A percentile compares a stretch with the other conserved stretches of the same genome.
phyloP scores from a whole-genome alignment of 306 rosid genomes.

The Ceratonia siliqua region DNA sequence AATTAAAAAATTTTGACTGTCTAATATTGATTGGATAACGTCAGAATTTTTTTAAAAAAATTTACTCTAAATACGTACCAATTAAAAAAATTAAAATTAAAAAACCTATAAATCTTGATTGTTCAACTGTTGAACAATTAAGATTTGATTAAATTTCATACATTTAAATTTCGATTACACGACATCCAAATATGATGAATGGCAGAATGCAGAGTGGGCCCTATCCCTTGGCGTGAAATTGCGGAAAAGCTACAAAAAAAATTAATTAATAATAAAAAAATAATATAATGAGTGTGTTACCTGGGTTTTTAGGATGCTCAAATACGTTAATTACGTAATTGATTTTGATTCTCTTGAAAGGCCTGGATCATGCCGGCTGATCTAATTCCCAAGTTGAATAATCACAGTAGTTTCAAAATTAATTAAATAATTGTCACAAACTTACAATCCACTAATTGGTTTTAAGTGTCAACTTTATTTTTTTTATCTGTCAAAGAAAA shows the following conservation, averaged over 20 bases:
- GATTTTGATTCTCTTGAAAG: neutral
- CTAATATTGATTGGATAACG: no score
- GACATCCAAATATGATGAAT: no score
- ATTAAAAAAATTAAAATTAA: no score
- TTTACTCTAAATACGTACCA: no score
- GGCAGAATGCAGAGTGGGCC: neutral
- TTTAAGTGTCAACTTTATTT: no score
- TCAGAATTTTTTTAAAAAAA: no score
- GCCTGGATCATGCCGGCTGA: slow-evolving; percentile 30
- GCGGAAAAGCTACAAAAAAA: neutral
- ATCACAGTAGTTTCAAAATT: neutral
- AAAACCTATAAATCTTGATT: no score
- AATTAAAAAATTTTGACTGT: no score
- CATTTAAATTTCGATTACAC: no score
- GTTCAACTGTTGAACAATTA: no score
- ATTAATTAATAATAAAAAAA: neutral
- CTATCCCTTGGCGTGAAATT: neutral
- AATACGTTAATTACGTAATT: neutral
- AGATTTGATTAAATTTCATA: no score
- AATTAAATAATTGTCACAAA: neutral
- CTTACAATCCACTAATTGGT: neutral
- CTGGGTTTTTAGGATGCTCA: neutral
- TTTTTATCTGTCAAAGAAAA: no score
- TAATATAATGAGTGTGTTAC: neutral
- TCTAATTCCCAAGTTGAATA: neutral